A percentile compares a stretch with the other conserved stretches of the same genome.
These are phyloP conservation scores for Oenanthe sinensis DNA, from an alignment of 129 eudicot species.

Conservation along the genomic window DNA sequence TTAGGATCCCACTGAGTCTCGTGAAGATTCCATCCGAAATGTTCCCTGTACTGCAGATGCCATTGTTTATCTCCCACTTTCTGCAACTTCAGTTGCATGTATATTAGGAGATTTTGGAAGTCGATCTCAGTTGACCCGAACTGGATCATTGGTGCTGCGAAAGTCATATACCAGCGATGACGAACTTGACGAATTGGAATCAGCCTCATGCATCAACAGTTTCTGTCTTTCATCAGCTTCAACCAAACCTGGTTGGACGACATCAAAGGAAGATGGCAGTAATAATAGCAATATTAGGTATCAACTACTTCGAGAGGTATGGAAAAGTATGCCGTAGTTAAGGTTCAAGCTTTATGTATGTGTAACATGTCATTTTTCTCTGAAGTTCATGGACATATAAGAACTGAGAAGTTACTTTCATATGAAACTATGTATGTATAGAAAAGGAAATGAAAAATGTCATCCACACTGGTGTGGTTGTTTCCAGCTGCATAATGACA, in stretches of 20 bases:
- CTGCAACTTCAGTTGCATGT: conserved; percentile 40
- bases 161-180: conserved; percentile 89
- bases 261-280: conserved; percentile 23
- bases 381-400: too few relatives aligned
- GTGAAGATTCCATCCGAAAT: conserved; percentile 33
- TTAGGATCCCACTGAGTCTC: conserved; percentile 40
- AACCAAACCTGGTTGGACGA: conserved; percentile 22
- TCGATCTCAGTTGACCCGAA: conserved; percentile 34
- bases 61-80: conserved; percentile 43
- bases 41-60: conserved; percentile 63
- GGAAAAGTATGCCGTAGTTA: conserved; percentile 42
- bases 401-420: neutral
- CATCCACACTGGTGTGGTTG: too few relatives aligned
- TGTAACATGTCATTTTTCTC: neutral
- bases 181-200: conserved; percentile 74
- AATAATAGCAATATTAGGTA: conserved; percentile 35
- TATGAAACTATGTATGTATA: neutral
- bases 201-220: conserved; percentile 38
- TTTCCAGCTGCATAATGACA: too few relatives aligned
- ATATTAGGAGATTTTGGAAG: conserved; percentile 35
- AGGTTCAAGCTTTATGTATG: neutral
- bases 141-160: conserved; percentile 44
- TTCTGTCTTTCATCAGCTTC: conserved; percentile 16
- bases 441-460: neutral
- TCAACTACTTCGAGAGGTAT: conserved; percentile 66